Conservation (phyloP, 169 alveolate genomes). For the Cryptosporidium meleagridis region DNA sequence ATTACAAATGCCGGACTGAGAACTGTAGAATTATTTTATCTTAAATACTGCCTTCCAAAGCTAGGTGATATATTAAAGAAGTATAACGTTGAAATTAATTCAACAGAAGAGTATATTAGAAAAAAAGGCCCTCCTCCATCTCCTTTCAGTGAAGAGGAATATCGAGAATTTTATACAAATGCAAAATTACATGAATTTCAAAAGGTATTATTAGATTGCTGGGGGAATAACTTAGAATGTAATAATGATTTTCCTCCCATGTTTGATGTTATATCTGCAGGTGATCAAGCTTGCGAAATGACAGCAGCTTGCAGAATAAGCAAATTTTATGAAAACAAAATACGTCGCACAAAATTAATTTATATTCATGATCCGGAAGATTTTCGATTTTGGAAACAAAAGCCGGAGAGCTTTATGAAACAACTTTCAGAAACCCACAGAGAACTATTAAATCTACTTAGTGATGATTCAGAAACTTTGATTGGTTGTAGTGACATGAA, state of each 20-base stretch:
- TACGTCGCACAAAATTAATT: conserved; percentile 45
- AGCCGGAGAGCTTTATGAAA: conserved; percentile 40
- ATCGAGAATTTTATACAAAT: conserved; percentile 77
- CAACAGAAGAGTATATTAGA: conserved; percentile 77
- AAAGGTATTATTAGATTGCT: conserved; percentile 60
- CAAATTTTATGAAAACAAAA: conserved; percentile 53
- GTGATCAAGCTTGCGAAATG: conserved; percentile 80
- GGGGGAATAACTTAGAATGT: conserved; percentile 9
- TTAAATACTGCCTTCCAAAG: conserved; percentile 76
- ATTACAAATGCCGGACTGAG: conserved; percentile 79
- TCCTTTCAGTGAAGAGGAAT: conserved; percentile 76
- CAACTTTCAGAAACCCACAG: conserved; percentile 52
- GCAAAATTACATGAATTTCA: conserved; percentile 76
- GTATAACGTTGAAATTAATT: conserved; percentile 64
- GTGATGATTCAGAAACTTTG: conserved; percentile 61
- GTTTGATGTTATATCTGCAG: conserved; percentile 76
- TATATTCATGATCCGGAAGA: conserved; percentile 71
- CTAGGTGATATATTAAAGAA: conserved; percentile 74
- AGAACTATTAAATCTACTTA: conserved; percentile 30
- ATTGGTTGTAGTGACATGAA: conserved; percentile 59
- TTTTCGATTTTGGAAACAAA: conserved; percentile 72
- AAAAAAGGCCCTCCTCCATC: conserved; percentile 78
- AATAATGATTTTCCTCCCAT: conserved; percentile 11
- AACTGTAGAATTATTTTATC: conserved; percentile 77
- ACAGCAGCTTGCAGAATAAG: conserved; percentile 78